Base-by-base conservation (phyloP, 2,329 filamentous ascomycete species). In the Paracamarosporium sp. region DNA sequence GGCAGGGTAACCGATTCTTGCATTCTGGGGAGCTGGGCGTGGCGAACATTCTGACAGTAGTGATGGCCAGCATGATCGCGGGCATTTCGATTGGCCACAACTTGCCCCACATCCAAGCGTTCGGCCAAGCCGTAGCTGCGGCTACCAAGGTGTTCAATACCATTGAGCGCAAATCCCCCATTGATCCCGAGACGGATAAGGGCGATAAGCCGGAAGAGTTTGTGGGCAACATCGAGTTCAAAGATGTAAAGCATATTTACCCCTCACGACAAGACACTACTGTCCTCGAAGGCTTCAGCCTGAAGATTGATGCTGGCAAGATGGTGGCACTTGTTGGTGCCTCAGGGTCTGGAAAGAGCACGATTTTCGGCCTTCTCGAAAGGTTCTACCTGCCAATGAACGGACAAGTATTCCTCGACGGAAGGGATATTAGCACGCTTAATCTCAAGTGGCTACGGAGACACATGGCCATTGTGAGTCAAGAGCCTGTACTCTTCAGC, bases 291-390 rank as follows among this genome's bases (percentile, higher is more conserved):
- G 88, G 89, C 62, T 91, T 98, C 55, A 90, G 82, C 55, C 85
- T 99, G 1, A 77, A 84, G 0, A 89, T 98, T 35, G 92, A 93
- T 1, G 91, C 93, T 3, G 93, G 94, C 20, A 96, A 97, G 80
- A 93, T 91, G 17, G 97, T 94, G 2, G 95, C 95, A 1, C 81
- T 99, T 7, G 95, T 99, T 5, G 95, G 95, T 56, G 92, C 94
- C 0, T 98, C 94, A 11, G 95, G 94, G 11, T 96, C 91, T 36
- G 95, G 95, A 46, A 99, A 98, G 79, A 94, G 90, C 69, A 98
- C 95, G 0, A 93, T 98, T 60, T 90, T 98, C 27, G 94, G 94
- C 12, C 82, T 99, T 20, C 88, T 98, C 1, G 94, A 98, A 78
- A 87, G 95, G 17, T 98, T 98, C 76, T 99, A 99, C 74, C 88